These are phyloP conservation scores for Macrolepiota albuminosa DNA, from an alignment of 768 basidiomycete genomes.

Conservation along the genomic window DNA sequence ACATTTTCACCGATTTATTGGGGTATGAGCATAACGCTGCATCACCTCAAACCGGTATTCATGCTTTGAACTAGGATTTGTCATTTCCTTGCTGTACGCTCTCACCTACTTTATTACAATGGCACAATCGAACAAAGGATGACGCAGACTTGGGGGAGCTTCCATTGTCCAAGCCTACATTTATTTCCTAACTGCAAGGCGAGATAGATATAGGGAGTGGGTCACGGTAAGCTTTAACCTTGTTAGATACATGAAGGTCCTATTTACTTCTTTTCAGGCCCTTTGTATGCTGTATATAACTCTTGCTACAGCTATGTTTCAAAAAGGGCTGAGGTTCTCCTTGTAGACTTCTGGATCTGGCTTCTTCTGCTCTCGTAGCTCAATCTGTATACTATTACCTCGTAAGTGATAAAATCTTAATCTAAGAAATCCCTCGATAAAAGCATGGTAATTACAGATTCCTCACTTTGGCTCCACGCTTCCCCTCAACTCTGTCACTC, in stretches of 20 bases:
- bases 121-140: background rate
- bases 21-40: slow-evolving; percentile 14
- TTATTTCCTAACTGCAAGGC: slow-evolving; percentile 28
- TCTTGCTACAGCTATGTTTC: background rate
- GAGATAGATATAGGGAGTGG: slow-evolving; percentile 16
- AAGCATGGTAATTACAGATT: slow-evolving; percentile 22
- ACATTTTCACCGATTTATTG: slow-evolving; percentile 28
- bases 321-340: slow-evolving; percentile 3
- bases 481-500: slow-evolving; percentile 32
- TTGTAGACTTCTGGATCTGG: slow-evolving; percentile 29
- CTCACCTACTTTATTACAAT: background rate
- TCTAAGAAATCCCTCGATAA: background rate
- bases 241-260: background rate
- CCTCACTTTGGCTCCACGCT: slow-evolving; percentile 37
- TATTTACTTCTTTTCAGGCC: slow-evolving; percentile 15
- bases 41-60: background rate
- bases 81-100: slow-evolving; percentile 23
- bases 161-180: slow-evolving; percentile 35
- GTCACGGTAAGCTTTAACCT: slow-evolving; percentile 19
- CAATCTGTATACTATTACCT: slow-evolving; percentile 43
- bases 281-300: slow-evolving; percentile 21
- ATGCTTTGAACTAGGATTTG: slow-evolving; percentile 19
- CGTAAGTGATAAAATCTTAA: slow-evolving; percentile 13
- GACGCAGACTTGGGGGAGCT: slow-evolving; percentile 30
- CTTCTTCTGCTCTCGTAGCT: slow-evolving; percentile 34